Base-by-base conservation (phyloP, 148 eudicot species). In the Rhododendron kiyosumense region DNA sequence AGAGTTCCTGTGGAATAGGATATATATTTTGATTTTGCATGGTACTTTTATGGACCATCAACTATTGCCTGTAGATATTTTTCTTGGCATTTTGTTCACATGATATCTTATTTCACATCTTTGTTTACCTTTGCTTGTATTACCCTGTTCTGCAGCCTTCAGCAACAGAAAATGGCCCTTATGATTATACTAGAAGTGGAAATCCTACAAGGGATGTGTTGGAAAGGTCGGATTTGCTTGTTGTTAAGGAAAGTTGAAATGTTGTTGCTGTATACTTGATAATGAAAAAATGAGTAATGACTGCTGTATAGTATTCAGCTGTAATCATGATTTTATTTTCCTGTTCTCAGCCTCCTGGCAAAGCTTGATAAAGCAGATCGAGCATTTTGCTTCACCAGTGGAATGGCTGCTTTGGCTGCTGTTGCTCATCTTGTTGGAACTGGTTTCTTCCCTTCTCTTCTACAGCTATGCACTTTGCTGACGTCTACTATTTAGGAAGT, bases 351-450 rank as follows among this genome's bases (percentile, higher is more conserved):
- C 49, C 94, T 95, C 74, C 88, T 97, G 45, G 99, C 98, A 41
- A 87, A 93, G 89, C 92, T 97, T 87, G 99, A 97, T 82, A 97
- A 97, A 89, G 99, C 99, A 74, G 98, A 94, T 86, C 92, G 94
- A 83, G 99, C 98, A 88, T 90, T 93, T 81, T 95, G 98, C 94
- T 97, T 97, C 87, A 94, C 99, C 69, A 97, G 98, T 92, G 99
- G 99, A 87, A 97, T 97, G 99, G 99, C 99, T 88, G 99, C 99
- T 67, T 94, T 97, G 88, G 86, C 98, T 89, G 98, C 98, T 71
- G 99, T 97, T 63, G 85, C 96, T 85, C 99, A 85, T 94, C 98
- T 97, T 85, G 90, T 97, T 87, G 92, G 90, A 90, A 89, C 96
- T 82, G 99, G 99, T 95, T 85, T 73, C 28, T 71, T 32, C 86